Conservation (phyloP, 176 grass and related monocot species). For the Triticum dicoccoides region DNA sequence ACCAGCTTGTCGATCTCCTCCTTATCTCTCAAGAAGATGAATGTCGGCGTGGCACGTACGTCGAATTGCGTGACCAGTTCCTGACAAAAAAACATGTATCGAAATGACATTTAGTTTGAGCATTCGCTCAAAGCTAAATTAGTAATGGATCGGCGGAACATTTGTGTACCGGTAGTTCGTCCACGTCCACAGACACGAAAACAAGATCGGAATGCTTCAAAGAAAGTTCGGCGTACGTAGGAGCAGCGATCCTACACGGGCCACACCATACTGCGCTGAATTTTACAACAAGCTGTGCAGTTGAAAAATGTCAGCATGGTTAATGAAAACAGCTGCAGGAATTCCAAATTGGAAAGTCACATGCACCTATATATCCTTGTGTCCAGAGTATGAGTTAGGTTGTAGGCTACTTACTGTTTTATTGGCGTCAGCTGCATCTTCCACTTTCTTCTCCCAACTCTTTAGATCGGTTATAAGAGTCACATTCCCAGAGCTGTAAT, state of each 20-base stretch:
- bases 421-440: constrained; percentile 28
- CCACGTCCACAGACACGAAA: constrained; percentile 70
- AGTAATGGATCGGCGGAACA: neutral
- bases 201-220: constrained; percentile 54
- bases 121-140: neutral
- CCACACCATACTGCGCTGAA: constrained; percentile 76
- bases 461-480: constrained; percentile 22
- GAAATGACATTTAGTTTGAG: neutral
- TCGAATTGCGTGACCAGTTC: constrained; percentile 55
- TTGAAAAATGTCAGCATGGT: neutral
- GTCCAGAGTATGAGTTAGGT: neutral
- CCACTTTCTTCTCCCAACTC: constrained; percentile 41
- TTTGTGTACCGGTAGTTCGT: constrained; percentile 51
- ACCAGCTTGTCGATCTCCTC: constrained; percentile 63
- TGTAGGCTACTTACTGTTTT: constrained; percentile 38
- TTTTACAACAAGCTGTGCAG: constrained; percentile 64
- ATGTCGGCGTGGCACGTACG: constrained; percentile 71
- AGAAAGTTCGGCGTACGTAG: constrained; percentile 52
- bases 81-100: constrained; percentile 22
- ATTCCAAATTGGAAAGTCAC: neutral
- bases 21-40: constrained; percentile 64
- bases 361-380: neutral
- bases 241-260: constrained; percentile 58
- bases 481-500: constrained; percentile 53
- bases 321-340: neutral